A percentile compares a stretch with the other conserved stretches of the same genome.
Evolutionary conservation across 352 stramenopile species (phyloP).

Genomic region (Globisporangium emineosum): DNA sequence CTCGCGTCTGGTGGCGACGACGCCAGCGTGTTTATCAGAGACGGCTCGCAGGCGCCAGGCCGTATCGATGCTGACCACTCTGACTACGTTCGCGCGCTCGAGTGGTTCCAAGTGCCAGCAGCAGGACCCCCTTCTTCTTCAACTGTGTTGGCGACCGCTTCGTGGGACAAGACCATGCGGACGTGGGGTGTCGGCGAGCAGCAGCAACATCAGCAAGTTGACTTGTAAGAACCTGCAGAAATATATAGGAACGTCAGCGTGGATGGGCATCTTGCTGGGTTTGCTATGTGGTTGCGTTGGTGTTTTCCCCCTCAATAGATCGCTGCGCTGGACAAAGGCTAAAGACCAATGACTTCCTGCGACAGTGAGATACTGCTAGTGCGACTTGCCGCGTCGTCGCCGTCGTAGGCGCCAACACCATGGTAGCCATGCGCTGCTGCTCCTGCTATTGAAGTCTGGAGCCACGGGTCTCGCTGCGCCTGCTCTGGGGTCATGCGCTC

Average conservation of each 20-base stretch:
- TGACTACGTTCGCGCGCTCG: slow-evolving; percentile 75
- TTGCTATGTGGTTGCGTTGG: neutral
- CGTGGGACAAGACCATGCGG: slow-evolving; percentile 64
- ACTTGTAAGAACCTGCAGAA: slow-evolving; percentile 2
- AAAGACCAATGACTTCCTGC: neutral
- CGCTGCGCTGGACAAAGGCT: neutral
- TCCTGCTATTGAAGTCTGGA: slow-evolving; percentile 12
- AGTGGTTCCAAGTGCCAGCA: slow-evolving; percentile 43
- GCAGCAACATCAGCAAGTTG: slow-evolving; percentile 1
- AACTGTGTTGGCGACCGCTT: slow-evolving; percentile 41
- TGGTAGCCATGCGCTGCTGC: neutral
- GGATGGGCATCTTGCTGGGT: neutral
- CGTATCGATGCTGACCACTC: slow-evolving; percentile 28
- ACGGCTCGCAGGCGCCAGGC: slow-evolving; percentile 26
- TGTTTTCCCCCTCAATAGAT: neutral
- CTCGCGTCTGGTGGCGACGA: slow-evolving; percentile 69
- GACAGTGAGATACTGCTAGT: neutral
- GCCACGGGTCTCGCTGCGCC: slow-evolving; percentile 61
- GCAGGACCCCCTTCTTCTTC: slow-evolving; percentile 4
- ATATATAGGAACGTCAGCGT: slow-evolving; percentile 10
- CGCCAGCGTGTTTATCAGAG: slow-evolving; percentile 40
- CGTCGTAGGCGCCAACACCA: neutral
- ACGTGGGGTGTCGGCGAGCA: slow-evolving; percentile 31
- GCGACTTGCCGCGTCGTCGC: neutral
- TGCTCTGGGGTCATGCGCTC: slow-evolving; percentile 55